These are phyloP conservation scores for Fomitopsis palustris DNA, from an alignment of 1,284 basidiomycete species.

Conservation along the genomic window DNA sequence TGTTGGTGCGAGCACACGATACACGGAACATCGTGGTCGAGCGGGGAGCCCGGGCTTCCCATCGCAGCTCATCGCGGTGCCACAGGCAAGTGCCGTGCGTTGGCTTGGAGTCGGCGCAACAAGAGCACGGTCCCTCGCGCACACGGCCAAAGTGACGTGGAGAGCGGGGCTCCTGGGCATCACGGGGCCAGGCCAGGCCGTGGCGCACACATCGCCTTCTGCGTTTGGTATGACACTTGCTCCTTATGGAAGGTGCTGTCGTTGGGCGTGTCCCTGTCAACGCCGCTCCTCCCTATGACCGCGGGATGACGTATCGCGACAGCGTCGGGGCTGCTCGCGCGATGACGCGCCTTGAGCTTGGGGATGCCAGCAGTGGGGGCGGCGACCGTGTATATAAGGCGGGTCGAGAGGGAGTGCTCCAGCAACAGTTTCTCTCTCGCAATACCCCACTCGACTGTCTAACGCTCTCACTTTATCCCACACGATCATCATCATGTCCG, in stretches of 20 bases:
- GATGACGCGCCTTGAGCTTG: neutral
- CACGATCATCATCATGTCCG: slow-evolving; percentile 30
- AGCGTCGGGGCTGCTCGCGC: neutral
- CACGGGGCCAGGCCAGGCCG: neutral
- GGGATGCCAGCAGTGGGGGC: neutral
- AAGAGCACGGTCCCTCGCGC: neutral
- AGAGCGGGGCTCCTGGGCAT: neutral
- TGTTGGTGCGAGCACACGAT: too few species aligned
- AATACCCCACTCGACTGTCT: slow-evolving; percentile 2
- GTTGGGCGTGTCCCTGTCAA: neutral
- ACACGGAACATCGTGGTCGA: neutral
- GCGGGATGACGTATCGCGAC: neutral
- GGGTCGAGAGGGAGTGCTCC: neutral
- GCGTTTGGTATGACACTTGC: neutral
- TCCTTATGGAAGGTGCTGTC: neutral
- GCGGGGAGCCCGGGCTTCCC: neutral
- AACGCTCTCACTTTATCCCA: neutral
- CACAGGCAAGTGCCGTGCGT: neutral
- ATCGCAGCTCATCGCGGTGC: neutral
- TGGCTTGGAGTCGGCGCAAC: neutral
- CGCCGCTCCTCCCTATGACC: neutral
- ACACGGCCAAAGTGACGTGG: neutral
- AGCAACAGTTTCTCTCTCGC: neutral
- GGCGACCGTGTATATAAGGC: slow-evolving; percentile 8
- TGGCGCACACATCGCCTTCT: neutral